Evolutionary conservation across 108 stramenopile species (phyloP), one percentile per base, ranked within the genome.

Genomic region (Cyclotella atomus): DNA sequence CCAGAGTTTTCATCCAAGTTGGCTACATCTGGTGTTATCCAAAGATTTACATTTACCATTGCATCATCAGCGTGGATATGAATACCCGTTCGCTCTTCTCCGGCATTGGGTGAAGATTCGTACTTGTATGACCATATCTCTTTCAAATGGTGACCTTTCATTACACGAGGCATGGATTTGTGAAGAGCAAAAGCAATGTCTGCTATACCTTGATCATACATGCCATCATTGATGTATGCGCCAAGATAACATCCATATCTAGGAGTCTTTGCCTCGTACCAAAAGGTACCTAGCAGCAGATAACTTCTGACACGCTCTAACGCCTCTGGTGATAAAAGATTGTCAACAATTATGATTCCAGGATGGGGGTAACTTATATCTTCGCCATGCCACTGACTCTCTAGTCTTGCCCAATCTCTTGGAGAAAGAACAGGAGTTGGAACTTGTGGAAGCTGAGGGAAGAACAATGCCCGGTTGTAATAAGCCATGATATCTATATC

Each of bases 1-100:
- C 87, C 91, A 14, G 68, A 68, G 12, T 65, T 79, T 25, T 71
- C 49, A 52, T 85, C 84, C 15, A 89, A 61, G 65, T 89, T 89
- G 33, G 89, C 91, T 19, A 86, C 85, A 70, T 89, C 84, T 1
- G 87, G 87, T 43, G 91, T 87, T 15, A 92, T 36, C 91, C 91
- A 89, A 10, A 92, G 27, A 59, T 92, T 89, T 0, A 92, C 59
- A 84, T 92, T 89, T 19, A 92, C 82, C 46, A 77, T 68, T 62
- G 90, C 90, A 35, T 87, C 55, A 53, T 91, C 90, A 21, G 90
- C 88, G 68, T 91, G 87, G 0, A 76, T 47, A 49, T 86, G 83
- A 36, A 88, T 85, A 10, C 83, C 86, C 28, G 70, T 75, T 27
- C 55, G 25, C 16, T 14, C 55, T 15, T 25, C 55, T 16, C 28